Evolutionary conservation across 2,329 filamentous ascomycete genomes (phyloP), one percentile per base, ranked within the genome.

Genomic region (Xylaria digitata): DNA sequence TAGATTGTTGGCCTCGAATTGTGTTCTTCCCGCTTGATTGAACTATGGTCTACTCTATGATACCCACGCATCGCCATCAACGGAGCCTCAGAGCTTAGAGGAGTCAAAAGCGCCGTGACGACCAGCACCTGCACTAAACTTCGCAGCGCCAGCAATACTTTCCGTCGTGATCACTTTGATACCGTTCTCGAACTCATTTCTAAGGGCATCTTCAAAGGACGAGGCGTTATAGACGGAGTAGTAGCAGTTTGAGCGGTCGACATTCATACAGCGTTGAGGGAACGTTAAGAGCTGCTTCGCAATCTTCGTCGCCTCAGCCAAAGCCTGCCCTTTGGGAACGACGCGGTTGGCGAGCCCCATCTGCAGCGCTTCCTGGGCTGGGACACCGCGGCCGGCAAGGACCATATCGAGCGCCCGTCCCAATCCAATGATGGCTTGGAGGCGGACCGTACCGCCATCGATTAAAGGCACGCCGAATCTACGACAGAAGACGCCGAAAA

Each of bases 401-500:
- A 62, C 49, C 60, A 62, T 62, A 21, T 62, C 60, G 13, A 62
- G 9, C 3, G 60, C 60, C 17, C 60, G 55, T 8, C 60, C 60
- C 52, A 62, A 8, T 2, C 60, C 60, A 15, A 62, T 21, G 23
- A 62, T 62, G 1, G 60, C 60, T 21, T 62, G 60, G 21, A 62
- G 60, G 15, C 60, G 60, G 8, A 56, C 60, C 21, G 60, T 62
- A 11, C 60, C 60, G 17, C 60, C 60, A 32, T 62, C 60, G 52
- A 62, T 50, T n/a, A 62, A 52, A 6, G 60, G 60, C 11, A 62
- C 60, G 7, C 59, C 60, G 17, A 62, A 62, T 11, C 60, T 55
- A 49, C 60, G 60, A 23, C 60, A 56, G 19, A 62, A 62, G 3
- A 62, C 60, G n/a, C 60, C 60, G 23, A 62, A 62, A 43, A 62